Evolutionary conservation across 2,329 filamentous ascomycete genomes (phyloP).

Genomic region (Aaosphaeria arxii): DNA sequence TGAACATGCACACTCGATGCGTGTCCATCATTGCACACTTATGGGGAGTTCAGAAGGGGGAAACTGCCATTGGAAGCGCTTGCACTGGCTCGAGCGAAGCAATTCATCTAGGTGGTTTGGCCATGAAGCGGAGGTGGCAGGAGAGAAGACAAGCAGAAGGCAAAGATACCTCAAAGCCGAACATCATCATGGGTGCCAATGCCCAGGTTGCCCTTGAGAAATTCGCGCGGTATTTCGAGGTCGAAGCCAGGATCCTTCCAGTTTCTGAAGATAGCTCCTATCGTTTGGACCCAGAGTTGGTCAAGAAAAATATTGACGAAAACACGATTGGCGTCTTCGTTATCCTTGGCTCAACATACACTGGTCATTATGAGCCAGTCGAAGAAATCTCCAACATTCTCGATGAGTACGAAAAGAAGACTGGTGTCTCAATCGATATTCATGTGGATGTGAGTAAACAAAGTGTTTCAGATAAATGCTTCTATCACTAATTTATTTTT

Average conservation of each 20-base stretch:
- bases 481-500: neutral
- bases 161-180: constrained; percentile 63
- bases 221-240: constrained; percentile 71
- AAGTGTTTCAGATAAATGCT: too few species aligned
- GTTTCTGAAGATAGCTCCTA: constrained; percentile 61
- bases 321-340: constrained; percentile 76
- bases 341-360: constrained; percentile 70
- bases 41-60: constrained; percentile 60
- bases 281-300: constrained; percentile 61
- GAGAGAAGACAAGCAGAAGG: constrained; percentile 58
- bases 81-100: constrained; percentile 71
- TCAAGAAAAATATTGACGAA: constrained; percentile 67
- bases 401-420: constrained; percentile 60
- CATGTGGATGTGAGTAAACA: constrained; percentile 51
- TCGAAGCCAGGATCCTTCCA: constrained; percentile 63
- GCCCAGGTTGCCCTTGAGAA: constrained; percentile 72
- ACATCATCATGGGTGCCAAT: constrained; percentile 73
- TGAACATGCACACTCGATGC: constrained; percentile 63
- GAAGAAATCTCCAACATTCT: constrained; percentile 65
- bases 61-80: constrained; percentile 65
- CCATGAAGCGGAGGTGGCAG: constrained; percentile 75
- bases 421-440: constrained; percentile 64
- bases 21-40: constrained; percentile 66
- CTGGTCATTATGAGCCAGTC: constrained; percentile 70
- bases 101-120: constrained; percentile 67